Evolutionary conservation across 345 rosid species (phyloP), one percentile per base, ranked within the genome.

Genomic region (Pistacia vera): DNA sequence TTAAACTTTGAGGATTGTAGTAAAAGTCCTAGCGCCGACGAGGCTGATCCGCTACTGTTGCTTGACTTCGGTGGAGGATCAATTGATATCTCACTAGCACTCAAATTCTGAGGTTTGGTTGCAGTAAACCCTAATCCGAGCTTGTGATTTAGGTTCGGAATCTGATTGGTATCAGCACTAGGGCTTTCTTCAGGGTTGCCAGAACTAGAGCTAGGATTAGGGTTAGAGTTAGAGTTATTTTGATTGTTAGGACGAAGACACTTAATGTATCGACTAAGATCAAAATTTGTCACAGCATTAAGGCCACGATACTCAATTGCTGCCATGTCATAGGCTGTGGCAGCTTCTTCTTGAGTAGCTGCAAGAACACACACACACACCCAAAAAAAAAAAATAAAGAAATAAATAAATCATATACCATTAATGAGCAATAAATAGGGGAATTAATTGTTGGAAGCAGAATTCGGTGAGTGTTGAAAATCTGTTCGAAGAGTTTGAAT

Each of bases 331-430:
- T 95, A 93, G 2, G 98, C 98, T 2, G 85, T 84, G 54, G 98
- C 98, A 13, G 98, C 98, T 88, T 95, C 98, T 81, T 95, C 98
- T 80, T 95, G 98, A 1, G 98, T 95, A 28, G 97, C 98, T 92
- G 89, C 57, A 78, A 25, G 25, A 57, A 60, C 25, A 25, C 25
- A 25, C 25, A 25, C 25, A 25, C 25, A 0, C 25, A 22, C 25
- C 18, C 2, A 10, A 13, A 12, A 4, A 66, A 22, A 4, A 25
- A 14, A 65, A 51, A 20, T 12, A 56, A 41, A 14, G 11, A 66
- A 33, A 71, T n/a, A n/a, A n/a, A n/a, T n/a, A 76, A 77, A 25
- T 25, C 25, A 30, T 38, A 38, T 38, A 5, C 6, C 6, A 41
- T 41, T 8, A 41, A 7, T 41, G 59, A 59, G 13, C 54, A 33